Base-by-base conservation (phyloP, 352 stramenopile species). In the Pythium insidiosum region DNA sequence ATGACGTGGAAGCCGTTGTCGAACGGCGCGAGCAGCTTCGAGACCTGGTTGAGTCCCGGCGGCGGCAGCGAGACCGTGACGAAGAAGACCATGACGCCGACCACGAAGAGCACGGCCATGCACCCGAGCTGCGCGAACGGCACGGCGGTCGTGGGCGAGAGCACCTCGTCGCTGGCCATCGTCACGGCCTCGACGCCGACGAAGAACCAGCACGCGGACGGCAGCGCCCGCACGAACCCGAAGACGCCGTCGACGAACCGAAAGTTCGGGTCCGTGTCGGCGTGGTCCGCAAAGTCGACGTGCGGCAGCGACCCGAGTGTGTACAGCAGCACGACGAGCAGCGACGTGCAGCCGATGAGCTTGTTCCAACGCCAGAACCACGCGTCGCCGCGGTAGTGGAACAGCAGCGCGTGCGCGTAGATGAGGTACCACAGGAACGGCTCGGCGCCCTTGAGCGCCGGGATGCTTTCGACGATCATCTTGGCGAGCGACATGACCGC, bases 111-210 rank as follows among this genome's bases (percentile, higher is more conserved):
- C n/a, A 45, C 56, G 15, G 30, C n/a, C n/a, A 65, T 56, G 24
- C 41, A 68, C 6, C 40, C 25, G 20, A 62, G 12, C 38, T 68
- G 60, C 1, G 44, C 60, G 22, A 45, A 47, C 12, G 60, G 60
- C 33, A 68, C 59, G 29, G 38, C 20, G 10, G 20, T 25, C 11
- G 15, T 22, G 0, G 59, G 35, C 16, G 61, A 37, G 7, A 35
- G 16, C 3, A 62, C 50, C 23, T 68, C 47, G 26, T 56, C 46
- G 29, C 50, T 60, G 6, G 47, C 50, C 7, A 59, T 30, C 21
- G 38, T 62, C 20, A 68, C 36, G 6, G 56, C 33, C 28, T 68
- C 60, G 19, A 68, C 43, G n/a, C 60, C 60, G 7, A 68, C 50
- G 24, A 58, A 68, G 29, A 65, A 65, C 53, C 43, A 67, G 18